Evolutionary conservation across 1,139 yeast species (phyloP).

Genomic region (Suhomyces bokatorum): DNA sequence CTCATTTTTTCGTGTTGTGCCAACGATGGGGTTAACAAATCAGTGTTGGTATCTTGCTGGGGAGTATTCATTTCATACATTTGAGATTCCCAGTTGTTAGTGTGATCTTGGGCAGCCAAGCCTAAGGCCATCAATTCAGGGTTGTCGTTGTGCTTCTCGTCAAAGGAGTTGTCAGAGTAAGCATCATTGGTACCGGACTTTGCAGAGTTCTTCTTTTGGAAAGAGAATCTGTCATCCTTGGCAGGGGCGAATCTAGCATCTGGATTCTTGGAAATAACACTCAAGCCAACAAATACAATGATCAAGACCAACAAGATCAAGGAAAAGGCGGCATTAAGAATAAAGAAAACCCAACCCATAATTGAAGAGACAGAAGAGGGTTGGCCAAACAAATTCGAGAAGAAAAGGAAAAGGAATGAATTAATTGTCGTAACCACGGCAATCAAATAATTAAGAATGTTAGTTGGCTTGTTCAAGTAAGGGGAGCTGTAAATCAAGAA

Average conservation of each 20-base stretch:
- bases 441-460: slow-evolving; percentile 63
- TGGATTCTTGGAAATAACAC: slow-evolving; percentile 70
- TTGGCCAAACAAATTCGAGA: slow-evolving; percentile 71
- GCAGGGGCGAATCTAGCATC: slow-evolving; percentile 84
- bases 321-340: slow-evolving; percentile 76
- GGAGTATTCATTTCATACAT: slow-evolving; percentile 52
- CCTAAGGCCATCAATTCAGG: slow-evolving; percentile 70
- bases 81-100: slow-evolving; percentile 67
- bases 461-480: slow-evolving; percentile 71
- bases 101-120: slow-evolving; percentile 70
- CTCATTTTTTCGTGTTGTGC: slow-evolving; percentile 20
- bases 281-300: slow-evolving; percentile 55
- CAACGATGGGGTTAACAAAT: slow-evolving; percentile 29
- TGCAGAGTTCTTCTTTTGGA: slow-evolving; percentile 58
- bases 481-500: slow-evolving; percentile 61
- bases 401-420: slow-evolving; percentile 72
- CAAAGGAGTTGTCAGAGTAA: slow-evolving; percentile 3
- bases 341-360: slow-evolving; percentile 80
- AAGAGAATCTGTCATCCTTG: slow-evolving; percentile 78
- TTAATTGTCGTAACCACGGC: slow-evolving; percentile 65
- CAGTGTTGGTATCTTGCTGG: slow-evolving; percentile 16
- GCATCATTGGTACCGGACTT: slow-evolving; percentile 17
- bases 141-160: slow-evolving; percentile 27
- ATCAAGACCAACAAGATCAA: slow-evolving; percentile 62
- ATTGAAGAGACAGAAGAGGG: slow-evolving; percentile 66